Percentiles rank a stretch among this genome's conserved stretches.
phyloP scores from a whole-genome alignment of 257 asterid species.

The Osmanthus fragrans region DNA sequence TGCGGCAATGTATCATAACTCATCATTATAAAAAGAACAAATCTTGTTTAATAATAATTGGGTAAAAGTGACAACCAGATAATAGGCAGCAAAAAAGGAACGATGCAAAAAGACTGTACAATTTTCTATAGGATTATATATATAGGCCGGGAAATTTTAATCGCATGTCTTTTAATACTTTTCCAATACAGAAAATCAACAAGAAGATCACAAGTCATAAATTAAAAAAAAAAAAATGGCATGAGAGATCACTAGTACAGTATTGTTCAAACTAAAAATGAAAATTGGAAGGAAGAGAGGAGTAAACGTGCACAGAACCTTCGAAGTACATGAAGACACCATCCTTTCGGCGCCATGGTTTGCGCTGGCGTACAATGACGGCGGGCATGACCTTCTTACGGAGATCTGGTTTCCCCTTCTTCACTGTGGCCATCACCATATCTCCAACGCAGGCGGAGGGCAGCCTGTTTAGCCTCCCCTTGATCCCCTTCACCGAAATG shows the following conservation, averaged over 20 bases:
- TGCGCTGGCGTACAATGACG: slow-evolving; percentile 74
- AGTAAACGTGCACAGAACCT: slow-evolving; percentile 28
- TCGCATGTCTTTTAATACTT: too few relatives aligned
- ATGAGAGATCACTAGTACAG: neutral
- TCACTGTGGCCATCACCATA: slow-evolving; percentile 76
- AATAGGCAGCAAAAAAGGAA: neutral
- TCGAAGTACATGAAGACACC: slow-evolving; percentile 74
- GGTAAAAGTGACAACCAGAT: neutral
- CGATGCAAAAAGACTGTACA: neutral
- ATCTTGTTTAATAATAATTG: too few relatives aligned
- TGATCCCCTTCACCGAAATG: slow-evolving; percentile 63
- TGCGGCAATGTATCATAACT: too few relatives aligned
- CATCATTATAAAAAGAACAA: too few relatives aligned
- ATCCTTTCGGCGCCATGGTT: slow-evolving; percentile 86
- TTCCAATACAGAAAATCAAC: neutral
- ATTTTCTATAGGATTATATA: neutral
- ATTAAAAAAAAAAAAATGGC: neutral
- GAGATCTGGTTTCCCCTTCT: slow-evolving; percentile 70
- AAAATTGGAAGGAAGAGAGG: neutral
- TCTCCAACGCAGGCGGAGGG: slow-evolving; percentile 74
- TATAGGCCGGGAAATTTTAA: neutral
- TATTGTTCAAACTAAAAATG: neutral
- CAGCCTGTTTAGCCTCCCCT: slow-evolving; percentile 61
- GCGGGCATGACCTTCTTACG: slow-evolving; percentile 85
- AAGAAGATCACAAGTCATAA: neutral